Base-by-base conservation (phyloP, 345 rosid genomes). In the Heritiera fomes region DNA sequence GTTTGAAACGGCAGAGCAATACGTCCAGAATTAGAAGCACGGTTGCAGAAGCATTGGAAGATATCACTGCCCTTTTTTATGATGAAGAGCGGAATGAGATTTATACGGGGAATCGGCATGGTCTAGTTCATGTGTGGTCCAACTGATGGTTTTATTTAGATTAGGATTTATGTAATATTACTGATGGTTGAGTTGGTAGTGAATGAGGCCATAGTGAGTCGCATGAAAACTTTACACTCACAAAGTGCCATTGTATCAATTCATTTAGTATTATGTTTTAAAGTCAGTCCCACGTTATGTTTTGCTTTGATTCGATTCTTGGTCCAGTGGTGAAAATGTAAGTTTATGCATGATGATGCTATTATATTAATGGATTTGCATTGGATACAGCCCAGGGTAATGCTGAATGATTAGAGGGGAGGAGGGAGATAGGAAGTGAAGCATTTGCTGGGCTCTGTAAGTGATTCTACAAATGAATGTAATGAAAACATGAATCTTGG, bases 41-140 rank as follows among this genome's bases (percentile, higher is more conserved):
- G 2, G 94, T 85, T 6, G 88, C 89, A 6, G 92, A 90, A 69
- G 96, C 96, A 30, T 82, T 92, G 81, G 92, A 92, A 84, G 96
- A 92, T 74, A 92, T 92, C 71, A 92, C 96, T 2, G 92, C 94
- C 0, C 90, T 92, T 72, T 92, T 90, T 86, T 92, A 92, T 0
- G 92, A 92, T 5, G 96, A 92, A 80, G 96, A 92, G 68, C 88
- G 92, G 34, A 92, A 90, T 6, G 94, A 92, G 86, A 92, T 92
- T 8, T 92, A 90, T 68, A 92, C 92, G 0, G 96, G 96, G 52
- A 92, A 90, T 64, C 87, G 89, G 83, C 88, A 81, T 64, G 96
- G 96, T 34, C 84, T 92, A 18, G 88, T 90, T 74, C 96, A 90
- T 78, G 94, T 90, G 12, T 92, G 96, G 96, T 90, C 94, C 70